Percentiles rank a stretch among this genome's conserved stretches.
phyloP scores from a whole-genome alignment of 768 basidiomycete genomes.

The Boletus pseudo-olivaceus region DNA sequence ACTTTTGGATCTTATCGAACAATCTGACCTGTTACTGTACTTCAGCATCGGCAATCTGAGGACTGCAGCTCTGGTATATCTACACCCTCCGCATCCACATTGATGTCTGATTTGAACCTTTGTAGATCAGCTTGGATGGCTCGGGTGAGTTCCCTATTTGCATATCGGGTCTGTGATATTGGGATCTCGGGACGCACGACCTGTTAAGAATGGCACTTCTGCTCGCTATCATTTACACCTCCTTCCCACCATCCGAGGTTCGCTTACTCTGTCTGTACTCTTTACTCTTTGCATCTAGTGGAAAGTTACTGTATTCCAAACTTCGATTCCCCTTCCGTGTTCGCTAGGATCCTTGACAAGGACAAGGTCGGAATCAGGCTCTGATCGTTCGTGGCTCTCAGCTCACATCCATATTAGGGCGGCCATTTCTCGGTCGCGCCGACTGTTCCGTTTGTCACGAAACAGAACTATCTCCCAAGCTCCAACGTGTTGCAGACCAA shows the following conservation, averaged over 20 bases:
- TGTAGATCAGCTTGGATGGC: constrained; percentile 71
- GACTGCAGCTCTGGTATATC: constrained; percentile 68
- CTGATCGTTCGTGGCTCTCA: neutral
- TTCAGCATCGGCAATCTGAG: constrained; percentile 77
- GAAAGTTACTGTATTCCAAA: constrained; percentile 92
- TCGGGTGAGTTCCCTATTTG: constrained; percentile 51
- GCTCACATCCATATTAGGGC: constrained; percentile 43
- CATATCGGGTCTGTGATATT: neutral
- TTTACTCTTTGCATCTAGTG: constrained; percentile 40
- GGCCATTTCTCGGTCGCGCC: constrained; percentile 92
- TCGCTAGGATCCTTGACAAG: constrained; percentile 86
- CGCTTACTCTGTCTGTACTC: constrained; percentile 1
- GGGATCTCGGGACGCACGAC: neutral
- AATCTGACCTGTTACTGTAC: constrained; percentile 6
- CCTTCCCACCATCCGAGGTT: neutral
- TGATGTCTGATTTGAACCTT: constrained; percentile 1
- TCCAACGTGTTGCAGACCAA: constrained; percentile 89
- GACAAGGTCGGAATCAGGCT: constrained; percentile 45
- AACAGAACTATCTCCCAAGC: constrained; percentile 80
- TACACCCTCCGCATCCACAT: neutral
- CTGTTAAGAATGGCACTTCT: neutral
- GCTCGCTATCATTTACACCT: neutral
- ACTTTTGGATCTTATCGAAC: neutral
- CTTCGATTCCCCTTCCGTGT: constrained; percentile 92
- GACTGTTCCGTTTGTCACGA: constrained; percentile 61